Conservation (phyloP, 2,329 filamentous ascomycete species). For the Phaeosphaeria sp. region DNA sequence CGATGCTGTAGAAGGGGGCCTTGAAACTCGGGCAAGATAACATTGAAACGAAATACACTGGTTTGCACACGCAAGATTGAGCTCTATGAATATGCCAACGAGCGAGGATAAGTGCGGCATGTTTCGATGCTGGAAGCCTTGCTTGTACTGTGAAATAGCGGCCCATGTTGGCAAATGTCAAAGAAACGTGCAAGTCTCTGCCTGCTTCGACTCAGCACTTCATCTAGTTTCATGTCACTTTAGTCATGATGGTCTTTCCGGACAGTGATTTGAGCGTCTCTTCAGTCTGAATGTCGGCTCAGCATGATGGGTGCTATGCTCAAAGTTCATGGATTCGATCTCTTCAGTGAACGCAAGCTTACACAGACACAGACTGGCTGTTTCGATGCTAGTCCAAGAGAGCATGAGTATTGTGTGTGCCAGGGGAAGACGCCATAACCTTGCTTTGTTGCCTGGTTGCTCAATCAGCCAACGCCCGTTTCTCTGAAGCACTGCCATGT, state of each 20-base stretch:
- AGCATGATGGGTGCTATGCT: too few species aligned
- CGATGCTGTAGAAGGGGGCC: neutral
- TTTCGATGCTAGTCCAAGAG: neutral
- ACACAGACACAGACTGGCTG: neutral
- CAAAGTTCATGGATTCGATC: neutral
- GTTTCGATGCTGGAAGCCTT: too few species aligned
- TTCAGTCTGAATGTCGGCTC: too few species aligned
- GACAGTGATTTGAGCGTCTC: neutral
- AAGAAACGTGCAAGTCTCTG: too few species aligned
- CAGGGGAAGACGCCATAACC: neutral
- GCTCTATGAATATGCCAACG: neutral
- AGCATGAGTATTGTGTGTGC: neutral
- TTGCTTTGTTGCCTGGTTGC: neutral
- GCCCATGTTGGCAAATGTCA: too few species aligned
- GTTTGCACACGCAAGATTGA: neutral
- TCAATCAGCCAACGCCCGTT: neutral
- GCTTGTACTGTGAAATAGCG: too few species aligned
- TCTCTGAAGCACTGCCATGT: too few species aligned
- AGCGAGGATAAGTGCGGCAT: too few species aligned
- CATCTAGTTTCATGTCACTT: too few species aligned
- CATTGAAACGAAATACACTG: neutral
- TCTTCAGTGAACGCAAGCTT: neutral
- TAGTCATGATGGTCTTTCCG: neutral
- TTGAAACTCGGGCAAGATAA: neutral
- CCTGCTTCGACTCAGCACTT: too few species aligned